These are phyloP conservation scores for Zasmidium cellare DNA, from an alignment of 2,329 filamentous ascomycete species.

Conservation along the genomic window DNA sequence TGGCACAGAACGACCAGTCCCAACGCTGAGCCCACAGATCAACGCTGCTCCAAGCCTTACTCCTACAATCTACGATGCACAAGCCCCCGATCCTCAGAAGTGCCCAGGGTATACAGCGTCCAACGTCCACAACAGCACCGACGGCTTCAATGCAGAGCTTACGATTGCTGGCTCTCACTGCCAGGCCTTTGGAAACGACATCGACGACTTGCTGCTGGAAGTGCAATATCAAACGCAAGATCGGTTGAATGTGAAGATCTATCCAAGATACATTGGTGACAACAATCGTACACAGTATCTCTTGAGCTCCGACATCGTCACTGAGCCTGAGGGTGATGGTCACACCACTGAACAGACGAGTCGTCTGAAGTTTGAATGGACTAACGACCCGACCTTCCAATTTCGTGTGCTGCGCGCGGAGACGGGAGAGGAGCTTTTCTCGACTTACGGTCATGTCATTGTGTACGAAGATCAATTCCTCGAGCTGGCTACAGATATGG, in stretches of 20 bases:
- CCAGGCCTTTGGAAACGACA: conserved; percentile 29
- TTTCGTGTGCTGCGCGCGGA: conserved; percentile 25
- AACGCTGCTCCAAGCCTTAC: conserved; percentile 26
- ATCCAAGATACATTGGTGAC: conserved; percentile 23
- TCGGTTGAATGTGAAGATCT: conserved; percentile 28
- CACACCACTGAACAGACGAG: conserved; percentile 19
- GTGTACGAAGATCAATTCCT: conserved; percentile 34
- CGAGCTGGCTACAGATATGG: conserved; percentile 29
- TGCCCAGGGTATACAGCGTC: conserved; percentile 30
- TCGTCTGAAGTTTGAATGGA: conserved; percentile 30
- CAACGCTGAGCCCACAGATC: conserved; percentile 27
- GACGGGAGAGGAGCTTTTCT: conserved; percentile 29
- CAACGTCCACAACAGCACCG: conserved; percentile 15
- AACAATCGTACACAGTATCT: conserved; percentile 24
- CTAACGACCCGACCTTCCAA: conserved; percentile 31
- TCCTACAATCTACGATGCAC: conserved; percentile 24
- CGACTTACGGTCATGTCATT: conserved; percentile 29
- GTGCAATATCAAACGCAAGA: conserved; percentile 27
- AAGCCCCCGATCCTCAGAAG: conserved; percentile 26
- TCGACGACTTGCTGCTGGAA: conserved; percentile 22
- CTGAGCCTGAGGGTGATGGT: conserved; percentile 16
- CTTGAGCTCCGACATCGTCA: conserved; percentile 14
- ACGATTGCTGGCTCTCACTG: conserved; percentile 26
- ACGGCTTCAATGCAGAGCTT: conserved; percentile 28
- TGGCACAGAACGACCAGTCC: conserved; percentile 15